A percentile compares a stretch with the other conserved stretches of the same genome.
Conservation (phyloP, 2,329 filamentous ascomycete species). For the Chaetomium globosum region DNA sequence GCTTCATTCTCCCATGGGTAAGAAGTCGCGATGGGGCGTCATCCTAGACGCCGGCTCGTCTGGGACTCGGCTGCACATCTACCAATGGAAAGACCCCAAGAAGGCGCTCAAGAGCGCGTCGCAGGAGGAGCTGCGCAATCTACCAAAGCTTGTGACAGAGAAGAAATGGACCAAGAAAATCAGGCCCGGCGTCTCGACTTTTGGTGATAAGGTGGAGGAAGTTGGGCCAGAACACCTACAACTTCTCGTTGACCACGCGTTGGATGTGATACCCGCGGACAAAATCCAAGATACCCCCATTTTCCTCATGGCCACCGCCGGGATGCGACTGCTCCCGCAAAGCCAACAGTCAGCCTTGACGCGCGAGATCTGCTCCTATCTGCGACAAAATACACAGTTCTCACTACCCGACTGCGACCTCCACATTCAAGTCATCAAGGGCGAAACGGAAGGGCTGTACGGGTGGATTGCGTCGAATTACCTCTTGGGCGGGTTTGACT, state of each 20-base stretch:
- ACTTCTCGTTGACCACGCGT: conserved; percentile 77
- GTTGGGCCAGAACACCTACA: conserved; percentile 84
- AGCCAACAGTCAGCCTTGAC: conserved; percentile 73
- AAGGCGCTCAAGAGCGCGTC: conserved; percentile 65
- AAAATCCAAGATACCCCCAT: conserved; percentile 84
- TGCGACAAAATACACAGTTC: conserved; percentile 75
- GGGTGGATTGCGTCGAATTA: conserved; percentile 99
- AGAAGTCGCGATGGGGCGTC: conserved; percentile 73
- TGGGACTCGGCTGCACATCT: conserved; percentile 91
- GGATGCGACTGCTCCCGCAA: conserved; percentile 82
- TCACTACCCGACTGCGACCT: conserved; percentile 84
- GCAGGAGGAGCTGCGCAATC: conserved; percentile 61
- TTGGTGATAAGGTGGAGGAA: conserved; percentile 72
- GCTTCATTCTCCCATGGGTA: conserved; percentile 34
- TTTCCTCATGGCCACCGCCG: conserved; percentile 93
- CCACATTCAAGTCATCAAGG: conserved; percentile 92
- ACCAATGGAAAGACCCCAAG: conserved; percentile 83
- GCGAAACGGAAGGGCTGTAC: conserved; percentile 93
- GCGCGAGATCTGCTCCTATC: conserved; percentile 78
- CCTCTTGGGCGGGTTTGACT: conserved; percentile 85
- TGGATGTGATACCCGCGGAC: conserved; percentile 72
- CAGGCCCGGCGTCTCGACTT: conserved; percentile 88
- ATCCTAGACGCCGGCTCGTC: conserved; percentile 98
- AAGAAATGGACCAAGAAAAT: conserved; percentile 93
- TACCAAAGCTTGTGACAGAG: conserved; percentile 82